These are phyloP conservation scores for Tuber melanosporum DNA, from an alignment of 495 filamentous ascomycete species.

Conservation along the genomic window DNA sequence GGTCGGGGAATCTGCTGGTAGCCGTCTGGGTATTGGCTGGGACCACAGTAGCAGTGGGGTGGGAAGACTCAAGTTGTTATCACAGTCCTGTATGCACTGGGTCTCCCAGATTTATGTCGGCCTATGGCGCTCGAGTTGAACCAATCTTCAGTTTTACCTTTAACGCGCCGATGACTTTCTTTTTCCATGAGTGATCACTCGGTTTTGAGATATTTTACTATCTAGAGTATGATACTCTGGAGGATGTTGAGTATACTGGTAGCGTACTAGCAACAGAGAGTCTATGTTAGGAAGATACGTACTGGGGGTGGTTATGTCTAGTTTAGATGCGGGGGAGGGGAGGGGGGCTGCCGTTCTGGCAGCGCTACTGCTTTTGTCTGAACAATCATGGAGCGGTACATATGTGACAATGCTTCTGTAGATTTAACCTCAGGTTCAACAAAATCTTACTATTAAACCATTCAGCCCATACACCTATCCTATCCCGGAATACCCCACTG, in stretches of 20 bases:
- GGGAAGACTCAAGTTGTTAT: not conserved
- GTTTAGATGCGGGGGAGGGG: too few species aligned
- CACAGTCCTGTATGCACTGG: not conserved
- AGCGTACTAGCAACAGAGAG: too few species aligned
- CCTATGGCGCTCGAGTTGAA: not conserved
- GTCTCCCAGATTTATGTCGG: not conserved
- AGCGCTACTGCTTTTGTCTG: too few species aligned
- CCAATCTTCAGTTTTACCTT: not conserved
- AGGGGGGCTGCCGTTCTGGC: too few species aligned
- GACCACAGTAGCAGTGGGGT: not conserved
- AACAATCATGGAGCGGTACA: too few species aligned
- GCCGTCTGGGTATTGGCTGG: not conserved
- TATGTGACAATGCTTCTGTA: too few species aligned
- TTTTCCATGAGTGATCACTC: not conserved
- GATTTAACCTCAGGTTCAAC: too few species aligned
- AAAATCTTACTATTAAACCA: not conserved
- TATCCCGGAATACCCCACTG: not conserved
- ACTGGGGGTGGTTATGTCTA: too few species aligned
- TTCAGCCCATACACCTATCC: not conserved
- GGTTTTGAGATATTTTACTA: not conserved
- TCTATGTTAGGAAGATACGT: too few species aligned
- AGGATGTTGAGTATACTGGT: not conserved
- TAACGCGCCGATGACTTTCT: not conserved
- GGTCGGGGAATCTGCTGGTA: not conserved
- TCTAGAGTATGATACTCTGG: not conserved